Evolutionary conservation across 345 rosid genomes (phyloP).

Genomic region (Firmiana major): DNA sequence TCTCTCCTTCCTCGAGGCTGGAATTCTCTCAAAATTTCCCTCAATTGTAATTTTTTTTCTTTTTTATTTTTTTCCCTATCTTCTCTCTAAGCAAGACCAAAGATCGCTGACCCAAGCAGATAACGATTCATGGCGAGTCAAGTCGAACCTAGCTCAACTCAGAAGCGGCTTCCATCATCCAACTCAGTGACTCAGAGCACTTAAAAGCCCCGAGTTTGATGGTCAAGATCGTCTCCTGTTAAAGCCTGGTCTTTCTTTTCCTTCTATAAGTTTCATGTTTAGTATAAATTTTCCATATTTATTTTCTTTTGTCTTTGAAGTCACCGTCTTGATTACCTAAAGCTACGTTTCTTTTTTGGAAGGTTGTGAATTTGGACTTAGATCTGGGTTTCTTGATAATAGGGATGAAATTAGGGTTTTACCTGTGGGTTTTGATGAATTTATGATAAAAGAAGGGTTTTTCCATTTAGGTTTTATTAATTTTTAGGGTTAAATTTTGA

Average conservation of each 20-base stretch:
- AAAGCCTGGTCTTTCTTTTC: slow-evolving; percentile 16
- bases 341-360: slow-evolving; percentile 16
- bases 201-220: slow-evolving; percentile 1
- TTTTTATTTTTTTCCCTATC: neutral
- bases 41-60: neutral
- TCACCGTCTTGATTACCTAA: slow-evolving; percentile 18
- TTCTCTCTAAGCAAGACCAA: slow-evolving; percentile 4
- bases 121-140: slow-evolving; percentile 23
- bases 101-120: slow-evolving; percentile 6
- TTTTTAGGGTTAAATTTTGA: neutral
- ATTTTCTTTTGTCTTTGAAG: neutral
- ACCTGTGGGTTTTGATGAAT: slow-evolving; percentile 1
- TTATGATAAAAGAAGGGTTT: neutral
- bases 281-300: neutral
- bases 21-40: neutral
- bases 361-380: neutral
- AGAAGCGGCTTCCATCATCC: neutral
- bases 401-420: slow-evolving; percentile 2
- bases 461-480: slow-evolving; percentile 5
- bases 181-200: neutral
- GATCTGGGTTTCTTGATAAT: slow-evolving; percentile 4
- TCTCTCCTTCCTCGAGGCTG: neutral
- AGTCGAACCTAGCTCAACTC: slow-evolving; percentile 26
- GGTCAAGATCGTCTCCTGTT: neutral
- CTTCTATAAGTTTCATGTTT: neutral